A percentile compares a stretch with the other conserved stretches of the same genome.
Conservation (phyloP, 1,284 basidiomycete genomes). For the Moesziomyces globuligerus region DNA sequence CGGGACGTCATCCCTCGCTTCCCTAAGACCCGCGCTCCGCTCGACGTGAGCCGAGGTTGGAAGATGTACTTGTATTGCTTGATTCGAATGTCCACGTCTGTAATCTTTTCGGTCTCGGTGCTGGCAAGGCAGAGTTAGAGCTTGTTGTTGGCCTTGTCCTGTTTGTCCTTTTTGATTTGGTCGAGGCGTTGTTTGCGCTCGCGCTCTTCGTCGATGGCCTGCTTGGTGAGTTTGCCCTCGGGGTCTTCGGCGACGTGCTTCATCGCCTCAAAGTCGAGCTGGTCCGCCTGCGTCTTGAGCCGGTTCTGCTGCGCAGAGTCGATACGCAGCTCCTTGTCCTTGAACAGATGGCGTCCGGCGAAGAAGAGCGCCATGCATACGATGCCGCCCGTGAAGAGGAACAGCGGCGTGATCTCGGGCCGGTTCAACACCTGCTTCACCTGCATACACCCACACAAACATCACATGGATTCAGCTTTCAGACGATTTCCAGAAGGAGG, state of each 20-base stretch:
- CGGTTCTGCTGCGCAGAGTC: slow-evolving; percentile 27
- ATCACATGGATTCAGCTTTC: too few relatives aligned
- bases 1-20: slow-evolving; percentile 44
- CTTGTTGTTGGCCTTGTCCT: slow-evolving; percentile 33
- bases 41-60: too few relatives aligned
- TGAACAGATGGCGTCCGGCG: slow-evolving; percentile 25
- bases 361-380: slow-evolving; percentile 44
- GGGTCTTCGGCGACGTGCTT: slow-evolving; percentile 33
- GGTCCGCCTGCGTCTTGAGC: slow-evolving; percentile 24
- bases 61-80: slow-evolving; percentile 9
- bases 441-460: slow-evolving; percentile 6
- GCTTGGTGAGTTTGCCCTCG: slow-evolving; percentile 37
- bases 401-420: slow-evolving; percentile 47
- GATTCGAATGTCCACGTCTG: too few relatives aligned
- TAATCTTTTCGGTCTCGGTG: neutral
- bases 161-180: slow-evolving; percentile 21
- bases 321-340: slow-evolving; percentile 34
- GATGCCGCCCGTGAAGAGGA: slow-evolving; percentile 47
- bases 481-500: too few relatives aligned
- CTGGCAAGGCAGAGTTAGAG: neutral
- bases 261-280: slow-evolving; percentile 41
- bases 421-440: slow-evolving; percentile 29
- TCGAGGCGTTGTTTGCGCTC: slow-evolving; percentile 13
- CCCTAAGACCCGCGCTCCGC: slow-evolving; percentile 32
- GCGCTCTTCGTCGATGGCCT: slow-evolving; percentile 27